Base-by-base conservation (phyloP, 2,329 filamentous ascomycete genomes). In the Penicillium sp. region DNA sequence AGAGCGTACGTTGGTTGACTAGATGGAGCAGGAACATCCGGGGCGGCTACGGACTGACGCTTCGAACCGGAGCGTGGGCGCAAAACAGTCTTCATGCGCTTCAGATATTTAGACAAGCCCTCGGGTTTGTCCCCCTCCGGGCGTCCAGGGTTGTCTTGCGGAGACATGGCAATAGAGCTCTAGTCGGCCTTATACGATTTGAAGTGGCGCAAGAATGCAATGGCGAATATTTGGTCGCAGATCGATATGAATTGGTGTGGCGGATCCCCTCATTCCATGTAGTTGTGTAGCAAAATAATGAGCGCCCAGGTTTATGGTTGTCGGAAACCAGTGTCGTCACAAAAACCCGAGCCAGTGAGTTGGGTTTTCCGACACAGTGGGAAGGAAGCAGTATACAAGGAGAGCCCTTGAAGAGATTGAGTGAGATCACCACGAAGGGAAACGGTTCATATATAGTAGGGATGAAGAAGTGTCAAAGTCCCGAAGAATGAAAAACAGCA, bases 101-200 rank as follows among this genome's bases (percentile, higher is more conserved):
- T 74, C 48, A 77, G 65, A 56, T 74, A 76, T 60, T 72, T 77
- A 29, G 68, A 70, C 44, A 77, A 59, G 48, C 74, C 73, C 24
- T 75, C 74, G 1, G 64, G 63, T 60, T 65, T 71, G 24, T 62
- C 65, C 47, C 67, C 65, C 11, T 49, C 59, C 22, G 59, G 58
- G 33, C 44, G 60, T 58, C 54, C 62, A 47, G 61, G 47, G 16
- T 43, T 50, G 46, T 52, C 54, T 54, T 64, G 58, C 16, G 58
- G 58, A 52, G 70, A 65, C 70, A 73, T 57, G 65, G 62, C 58
- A 60, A 60, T 49, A 39, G 29, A 47, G 31, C 54, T 59, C 19
- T 42, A 16, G 21, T 57, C 47, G 55, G n/a, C 31, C 16, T 49
- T 39, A 43, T 21, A 27, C 49, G 42, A 54, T 43, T 45, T 52